Percentiles rank a stretch among this genome's conserved stretches.
phyloP scores from a whole-genome alignment of 2,329 filamentous ascomycete species.

The Tolypocladium ophioglossoides region DNA sequence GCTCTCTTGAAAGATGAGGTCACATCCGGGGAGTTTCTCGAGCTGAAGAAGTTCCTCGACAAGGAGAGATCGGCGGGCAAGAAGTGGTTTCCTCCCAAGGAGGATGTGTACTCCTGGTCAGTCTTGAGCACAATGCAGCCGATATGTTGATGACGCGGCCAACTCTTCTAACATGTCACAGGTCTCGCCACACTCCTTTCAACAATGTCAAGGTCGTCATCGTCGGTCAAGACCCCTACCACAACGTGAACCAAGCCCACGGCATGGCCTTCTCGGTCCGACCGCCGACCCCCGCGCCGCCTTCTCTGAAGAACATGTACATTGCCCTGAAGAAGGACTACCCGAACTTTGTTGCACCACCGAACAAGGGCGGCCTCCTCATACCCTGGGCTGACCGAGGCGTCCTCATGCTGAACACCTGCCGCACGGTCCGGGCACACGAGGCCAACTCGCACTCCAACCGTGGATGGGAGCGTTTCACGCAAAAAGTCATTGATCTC shows the following conservation, averaged over 20 bases:
- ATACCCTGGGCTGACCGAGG: constrained; percentile 92
- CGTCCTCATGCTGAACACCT: constrained; percentile 89
- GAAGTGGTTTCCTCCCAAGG: constrained; percentile 76
- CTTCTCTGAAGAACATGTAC: constrained; percentile 91
- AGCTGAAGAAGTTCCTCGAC: constrained; percentile 78
- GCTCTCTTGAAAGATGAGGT: constrained; percentile 82
- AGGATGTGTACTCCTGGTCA: constrained; percentile 93
- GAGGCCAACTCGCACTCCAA: constrained; percentile 78
- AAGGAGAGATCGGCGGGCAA: constrained; percentile 62
- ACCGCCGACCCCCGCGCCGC: constrained; percentile 77
- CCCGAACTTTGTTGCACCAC: constrained; percentile 63
- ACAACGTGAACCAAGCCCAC: constrained; percentile 91
- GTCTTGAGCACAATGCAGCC: constrained; percentile 11
- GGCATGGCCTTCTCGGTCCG: constrained; percentile 93
- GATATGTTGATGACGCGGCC: too few relatives aligned
- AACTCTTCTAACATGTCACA: constrained; percentile 23
- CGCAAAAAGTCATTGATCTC: constrained; percentile 80
- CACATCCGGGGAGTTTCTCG: constrained; percentile 66
- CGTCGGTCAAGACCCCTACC: constrained; percentile 93
- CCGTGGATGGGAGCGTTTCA: constrained; percentile 88
- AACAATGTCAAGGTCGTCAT: constrained; percentile 85
- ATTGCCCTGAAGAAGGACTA: constrained; percentile 81
- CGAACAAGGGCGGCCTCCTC: constrained; percentile 70
- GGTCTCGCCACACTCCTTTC: constrained; percentile 90
- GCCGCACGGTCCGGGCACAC: constrained; percentile 83